A percentile compares a stretch with the other conserved stretches of the same genome.
Conservation (phyloP, 352 stramenopile genomes). For the Peronosclerospora sorghi region DNA sequence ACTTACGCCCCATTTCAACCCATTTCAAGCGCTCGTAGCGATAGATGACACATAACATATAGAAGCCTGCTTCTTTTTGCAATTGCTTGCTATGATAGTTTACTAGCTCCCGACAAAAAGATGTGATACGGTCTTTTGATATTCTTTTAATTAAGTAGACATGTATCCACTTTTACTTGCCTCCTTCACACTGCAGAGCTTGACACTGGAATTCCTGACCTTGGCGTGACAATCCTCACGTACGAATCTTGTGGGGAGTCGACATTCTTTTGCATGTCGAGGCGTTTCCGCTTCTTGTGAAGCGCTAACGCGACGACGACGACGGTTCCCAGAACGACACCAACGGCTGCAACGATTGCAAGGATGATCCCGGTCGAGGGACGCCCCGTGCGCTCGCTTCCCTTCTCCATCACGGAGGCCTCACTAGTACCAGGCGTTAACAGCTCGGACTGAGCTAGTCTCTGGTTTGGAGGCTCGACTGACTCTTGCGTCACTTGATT, state of each 20-base stretch:
- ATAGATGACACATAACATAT: too few relatives aligned
- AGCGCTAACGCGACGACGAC: constrained; percentile 8
- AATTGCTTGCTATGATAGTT: too few relatives aligned
- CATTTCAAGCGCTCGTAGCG: too few relatives aligned
- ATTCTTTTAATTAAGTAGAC: too few relatives aligned
- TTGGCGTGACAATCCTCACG: constrained; percentile 8
- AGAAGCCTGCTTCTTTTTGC: too few relatives aligned
- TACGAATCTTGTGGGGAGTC: constrained; percentile 12
- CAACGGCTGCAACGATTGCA: constrained; percentile 4
- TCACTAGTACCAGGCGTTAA: constrained; percentile 1
- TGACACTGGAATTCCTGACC: constrained; percentile 9
- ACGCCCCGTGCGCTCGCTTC: constrained; percentile 4
- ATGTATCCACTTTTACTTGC: too few relatives aligned
- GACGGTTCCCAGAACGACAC: constrained; percentile 6
- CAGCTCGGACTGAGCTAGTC: background rate
- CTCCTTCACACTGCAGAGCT: too few relatives aligned
- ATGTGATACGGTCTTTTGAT: too few relatives aligned
- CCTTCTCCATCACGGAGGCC: constrained; percentile 13
- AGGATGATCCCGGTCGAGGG: constrained; percentile 7
- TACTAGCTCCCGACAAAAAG: too few relatives aligned
- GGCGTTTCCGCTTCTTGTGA: constrained; percentile 17
- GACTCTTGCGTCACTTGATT: too few relatives aligned
- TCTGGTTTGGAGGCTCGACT: too few relatives aligned
- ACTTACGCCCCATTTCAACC: too few relatives aligned
- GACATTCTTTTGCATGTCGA: constrained; percentile 11